phyloP scores from a whole-genome alignment of 2,329 filamentous ascomycete species.

The Botryotinia narcissicola region DNA sequence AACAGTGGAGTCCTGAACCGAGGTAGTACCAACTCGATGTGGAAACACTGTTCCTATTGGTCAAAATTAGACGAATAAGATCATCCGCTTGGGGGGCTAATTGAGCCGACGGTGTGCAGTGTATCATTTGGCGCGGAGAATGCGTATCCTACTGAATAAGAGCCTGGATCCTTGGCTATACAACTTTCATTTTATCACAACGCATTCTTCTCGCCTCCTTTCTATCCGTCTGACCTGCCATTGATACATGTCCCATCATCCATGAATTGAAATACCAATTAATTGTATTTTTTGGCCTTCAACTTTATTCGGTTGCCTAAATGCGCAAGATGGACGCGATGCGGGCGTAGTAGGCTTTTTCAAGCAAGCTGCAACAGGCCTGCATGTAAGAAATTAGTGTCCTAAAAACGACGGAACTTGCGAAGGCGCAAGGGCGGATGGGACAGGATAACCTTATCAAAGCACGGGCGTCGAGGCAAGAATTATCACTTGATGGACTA shows the following conservation, averaged over 20 bases:
- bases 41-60: slow-evolving; percentile 3
- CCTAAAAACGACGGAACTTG: slow-evolving; percentile 3
- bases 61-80: slow-evolving; percentile 2
- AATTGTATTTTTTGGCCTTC: neutral
- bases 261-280: neutral
- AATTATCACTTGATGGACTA: slow-evolving; percentile 9
- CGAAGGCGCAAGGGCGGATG: neutral
- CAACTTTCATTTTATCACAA: neutral
- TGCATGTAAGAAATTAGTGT: slow-evolving; percentile 14
- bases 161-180: neutral
- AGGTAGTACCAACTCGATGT: slow-evolving; percentile 3
- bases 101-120: slow-evolving; percentile 2
- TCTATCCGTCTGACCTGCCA: neutral
- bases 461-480: neutral
- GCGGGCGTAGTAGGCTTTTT: neutral
- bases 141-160: neutral
- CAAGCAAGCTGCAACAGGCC: neutral
- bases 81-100: neutral
- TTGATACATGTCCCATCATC: neutral
- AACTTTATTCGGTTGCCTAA: slow-evolving; percentile 7
- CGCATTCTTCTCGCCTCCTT: neutral
- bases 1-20: slow-evolving; percentile 12
- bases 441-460: neutral
- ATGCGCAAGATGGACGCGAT: slow-evolving; percentile 1
- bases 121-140: slow-evolving; percentile 15